These are phyloP conservation scores for Penicillium sp. DNA, from an alignment of 2,329 filamentous ascomycete species.

Conservation along the genomic window DNA sequence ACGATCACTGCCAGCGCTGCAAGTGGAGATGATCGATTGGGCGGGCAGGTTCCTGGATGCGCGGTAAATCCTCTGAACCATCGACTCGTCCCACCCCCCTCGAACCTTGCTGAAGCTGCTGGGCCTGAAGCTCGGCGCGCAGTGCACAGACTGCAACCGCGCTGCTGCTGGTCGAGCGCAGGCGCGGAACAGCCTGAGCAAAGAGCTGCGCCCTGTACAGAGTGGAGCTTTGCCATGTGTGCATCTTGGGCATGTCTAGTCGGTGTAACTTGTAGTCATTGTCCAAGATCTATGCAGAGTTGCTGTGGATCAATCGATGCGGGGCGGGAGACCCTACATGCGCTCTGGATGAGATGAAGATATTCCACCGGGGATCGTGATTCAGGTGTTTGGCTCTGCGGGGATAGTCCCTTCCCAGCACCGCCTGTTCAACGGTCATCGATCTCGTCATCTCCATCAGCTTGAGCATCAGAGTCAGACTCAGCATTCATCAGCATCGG, in stretches of 20 bases:
- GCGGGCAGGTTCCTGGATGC: slow-evolving; percentile 2
- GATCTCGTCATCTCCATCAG: too few relatives aligned
- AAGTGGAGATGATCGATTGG: too few relatives aligned
- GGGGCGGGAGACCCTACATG: slow-evolving; percentile 3
- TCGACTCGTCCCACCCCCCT: slow-evolving; percentile 8
- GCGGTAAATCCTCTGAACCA: slow-evolving; percentile 21
- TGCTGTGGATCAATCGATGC: slow-evolving; percentile 10
- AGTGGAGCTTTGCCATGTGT: slow-evolving; percentile 21
- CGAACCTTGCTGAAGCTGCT: slow-evolving; percentile 18
- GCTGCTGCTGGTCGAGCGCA: too few relatives aligned
- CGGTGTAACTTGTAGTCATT: slow-evolving; percentile 20
- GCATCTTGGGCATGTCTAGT: slow-evolving; percentile 13
- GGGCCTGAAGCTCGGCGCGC: slow-evolving; percentile 1
- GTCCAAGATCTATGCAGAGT: slow-evolving; percentile 11
- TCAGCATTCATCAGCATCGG: slow-evolving; percentile 7
- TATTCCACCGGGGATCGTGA: neutral
- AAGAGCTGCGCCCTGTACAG: neutral
- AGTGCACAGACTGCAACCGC: slow-evolving; percentile 10
- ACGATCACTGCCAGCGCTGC: too few relatives aligned
- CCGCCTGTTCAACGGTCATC: too few relatives aligned
- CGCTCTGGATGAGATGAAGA: slow-evolving; percentile 1
- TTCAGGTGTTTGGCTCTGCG: too few relatives aligned
- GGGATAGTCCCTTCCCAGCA: too few relatives aligned
- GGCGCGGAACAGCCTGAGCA: too few relatives aligned
- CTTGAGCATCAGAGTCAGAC: too few relatives aligned